Percentiles rank a stretch among this genome's conserved stretches.
phyloP scores from a whole-genome alignment of 2,329 filamentous ascomycete genomes.

The Amylocarpus encephaloides region DNA sequence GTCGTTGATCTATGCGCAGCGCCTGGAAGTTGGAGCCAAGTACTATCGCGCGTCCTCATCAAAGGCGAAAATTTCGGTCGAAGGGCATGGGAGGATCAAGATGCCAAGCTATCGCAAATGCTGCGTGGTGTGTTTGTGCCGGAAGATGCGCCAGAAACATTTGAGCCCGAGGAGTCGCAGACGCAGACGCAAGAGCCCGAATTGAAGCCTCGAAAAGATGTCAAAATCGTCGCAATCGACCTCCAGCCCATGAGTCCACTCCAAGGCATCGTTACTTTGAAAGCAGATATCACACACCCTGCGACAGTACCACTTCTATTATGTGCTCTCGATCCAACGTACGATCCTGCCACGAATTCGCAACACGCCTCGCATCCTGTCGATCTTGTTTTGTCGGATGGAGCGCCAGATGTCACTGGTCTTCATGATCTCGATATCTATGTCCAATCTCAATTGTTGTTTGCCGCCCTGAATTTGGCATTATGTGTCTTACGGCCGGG shows the following conservation, averaged over 20 bases:
- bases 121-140: conserved; percentile 41
- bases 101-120: conserved; percentile 57
- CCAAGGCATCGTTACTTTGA: conserved; percentile 83
- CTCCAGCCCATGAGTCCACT: conserved; percentile 93
- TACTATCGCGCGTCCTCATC: conserved; percentile 86
- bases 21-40: conserved; percentile 95
- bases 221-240: conserved; percentile 94
- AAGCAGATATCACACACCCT: conserved; percentile 95
- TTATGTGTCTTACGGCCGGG: conserved; percentile 88
- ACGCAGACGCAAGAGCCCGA: conserved; percentile 23
- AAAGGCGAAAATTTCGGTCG: conserved; percentile 88
- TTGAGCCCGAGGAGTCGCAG: conserved; percentile 24
- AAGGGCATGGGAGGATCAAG: conserved; percentile 79
- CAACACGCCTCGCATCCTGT: conserved; percentile 66
- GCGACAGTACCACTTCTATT: conserved; percentile 88
- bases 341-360: conserved; percentile 43
- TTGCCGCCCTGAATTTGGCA: conserved; percentile 87
- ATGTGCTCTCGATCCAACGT: conserved; percentile 71
- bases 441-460: conserved; percentile 91
- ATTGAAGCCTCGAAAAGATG: conserved; percentile 52
- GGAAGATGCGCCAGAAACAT: conserved; percentile 23
- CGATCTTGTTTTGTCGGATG: conserved; percentile 90
- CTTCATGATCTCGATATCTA: conserved; percentile 98
- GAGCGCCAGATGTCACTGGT: conserved; percentile 92
- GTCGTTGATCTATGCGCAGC: conserved; percentile 96